Base-by-base conservation (phyloP, 177 flowering plant genomes). In the Tripterygium wilfordii region DNA sequence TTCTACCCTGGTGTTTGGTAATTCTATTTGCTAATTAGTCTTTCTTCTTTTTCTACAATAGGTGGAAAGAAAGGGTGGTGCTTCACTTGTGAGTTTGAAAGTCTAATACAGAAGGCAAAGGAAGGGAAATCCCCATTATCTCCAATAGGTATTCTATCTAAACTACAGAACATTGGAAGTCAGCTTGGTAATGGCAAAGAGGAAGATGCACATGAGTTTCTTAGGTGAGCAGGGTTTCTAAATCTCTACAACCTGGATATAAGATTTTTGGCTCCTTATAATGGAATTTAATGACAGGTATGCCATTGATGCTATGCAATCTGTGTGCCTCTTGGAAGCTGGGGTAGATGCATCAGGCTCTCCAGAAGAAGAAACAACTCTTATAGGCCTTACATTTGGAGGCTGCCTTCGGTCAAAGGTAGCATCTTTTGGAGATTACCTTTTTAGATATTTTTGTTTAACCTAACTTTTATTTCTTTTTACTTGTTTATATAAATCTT, bases 181-280 rank as follows among this genome's bases (percentile, higher is more conserved):
- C 64, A 75, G 61, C 91, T 92, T 65, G 78, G 80, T 38, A 69
- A 72, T 69, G 98, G 98, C 36, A 77, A 70, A 70, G 84, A 90
- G 66, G 99, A 94, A 76, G 99, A 94, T 66, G 97, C 99, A 13
- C 99, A 94, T 73, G 99, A 94, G 54, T 94, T 94, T 70, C 65
- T 94, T 43, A 81, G 97, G 99, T 83, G 40, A 65, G 65, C 39
- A n/a, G n/a, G n/a, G n/a, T n/a, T n/a, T n/a, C n/a, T n/a, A n/a
- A n/a, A n/a, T n/a, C n/a, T n/a, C n/a, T n/a, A n/a, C n/a, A n/a
- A n/a, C n/a, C n/a, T n/a, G n/a, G n/a, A n/a, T n/a, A n/a, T n/a
- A n/a, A n/a, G n/a, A n/a, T n/a, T n/a, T n/a, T n/a, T n/a, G n/a
- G n/a, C n/a, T n/a, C n/a, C n/a, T n/a, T n/a, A 18, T 29, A 37